Evolutionary conservation across 2,329 filamentous ascomycete genomes (phyloP).

Genomic region (Aspergillus quadricinctus): DNA sequence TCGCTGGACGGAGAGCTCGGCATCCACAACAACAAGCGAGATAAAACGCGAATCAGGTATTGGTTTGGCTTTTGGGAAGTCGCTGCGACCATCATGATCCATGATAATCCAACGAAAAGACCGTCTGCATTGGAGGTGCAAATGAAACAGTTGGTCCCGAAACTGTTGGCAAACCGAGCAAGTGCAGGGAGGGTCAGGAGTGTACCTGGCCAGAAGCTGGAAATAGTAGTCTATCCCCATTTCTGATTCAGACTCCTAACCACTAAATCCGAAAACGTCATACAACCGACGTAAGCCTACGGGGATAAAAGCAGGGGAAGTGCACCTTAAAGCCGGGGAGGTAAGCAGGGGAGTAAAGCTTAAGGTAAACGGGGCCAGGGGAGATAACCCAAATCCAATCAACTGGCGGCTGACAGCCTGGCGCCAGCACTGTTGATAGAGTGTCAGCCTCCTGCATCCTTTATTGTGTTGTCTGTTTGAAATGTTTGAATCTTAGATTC

Average conservation of each 20-base stretch:
- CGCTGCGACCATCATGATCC: no score
- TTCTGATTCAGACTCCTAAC: constrained; percentile 14
- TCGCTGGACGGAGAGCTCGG: background rate
- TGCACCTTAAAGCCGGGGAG: constrained; percentile 14
- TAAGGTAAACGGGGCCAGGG: no score
- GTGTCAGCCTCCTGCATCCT: constrained; percentile 15
- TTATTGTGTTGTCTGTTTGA: constrained; percentile 1
- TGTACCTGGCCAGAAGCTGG: constrained; percentile 14
- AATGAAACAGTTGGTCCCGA: constrained; percentile 9
- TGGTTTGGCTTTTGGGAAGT: no score
- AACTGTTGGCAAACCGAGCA: background rate
- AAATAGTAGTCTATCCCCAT: constrained; percentile 23
- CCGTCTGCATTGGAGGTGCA: constrained; percentile 22
- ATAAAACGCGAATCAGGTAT: background rate
- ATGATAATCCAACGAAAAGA: constrained; percentile 11
- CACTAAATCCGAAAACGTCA: constrained; percentile 16
- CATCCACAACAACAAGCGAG: background rate
- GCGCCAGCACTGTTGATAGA: constrained; percentile 20
- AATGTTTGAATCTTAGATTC: background rate
- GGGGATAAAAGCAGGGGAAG: constrained; percentile 26
- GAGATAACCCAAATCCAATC: constrained; percentile 8
- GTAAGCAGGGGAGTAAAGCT: background rate
- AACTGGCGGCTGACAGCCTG: constrained; percentile 18
- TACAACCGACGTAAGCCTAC: constrained; percentile 22
- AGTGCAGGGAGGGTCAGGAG: constrained; percentile 7